Base-by-base conservation (phyloP, 2,329 filamentous ascomycete species). In the Fusarium sp. region DNA sequence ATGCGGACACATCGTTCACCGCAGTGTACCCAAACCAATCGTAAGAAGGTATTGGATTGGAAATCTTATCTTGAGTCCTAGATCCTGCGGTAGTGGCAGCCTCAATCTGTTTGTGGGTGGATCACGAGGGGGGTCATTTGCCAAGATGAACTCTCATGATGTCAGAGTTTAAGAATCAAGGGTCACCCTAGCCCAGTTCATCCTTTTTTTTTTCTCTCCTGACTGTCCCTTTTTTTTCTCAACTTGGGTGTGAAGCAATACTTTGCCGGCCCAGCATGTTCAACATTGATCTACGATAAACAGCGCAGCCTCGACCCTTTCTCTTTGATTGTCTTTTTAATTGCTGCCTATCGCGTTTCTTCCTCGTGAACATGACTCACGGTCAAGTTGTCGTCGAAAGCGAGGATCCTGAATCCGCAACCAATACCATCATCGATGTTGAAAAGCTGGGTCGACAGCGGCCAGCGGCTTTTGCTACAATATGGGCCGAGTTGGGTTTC, bases 401-500 rank as follows among this genome's bases (percentile, higher is more conserved):
- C 38, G 35, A 31, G 11, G 57, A 60, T 16, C 18, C 57, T n/a
- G 57, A 60, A 31, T 38, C 57, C 18, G 18, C 37, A 14, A 7
- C 34, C 18, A 40, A 60, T 60, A 27, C 57, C 13, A 37, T 27
- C 22, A 42, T 60, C 24, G 57, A 60, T 27, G 57, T 60, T 37
- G 57, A 60, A 60, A 60, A 42, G 37, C 27, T 60, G 18, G 57
- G 57, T 6, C 57, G 57, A 20, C 57, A 60, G n/a, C 57, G 57
- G 11, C 57, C 57, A 14, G 57, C 24, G 10, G 57, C n/a, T n/a
- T 60, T 60, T 40, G 38, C 14, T 3, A 60, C 57, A 16, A 6
- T 8, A n/a, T 60, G 35, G 57, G 24, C 57, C 10, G 57, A 60
- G 37, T 16, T 60, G 57, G 18, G 57, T 5, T 60, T 60, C 24